These are phyloP conservation scores for Pseudogymnoascus sp. DNA, from an alignment of 2,329 filamentous ascomycete species.

Conservation along the genomic window DNA sequence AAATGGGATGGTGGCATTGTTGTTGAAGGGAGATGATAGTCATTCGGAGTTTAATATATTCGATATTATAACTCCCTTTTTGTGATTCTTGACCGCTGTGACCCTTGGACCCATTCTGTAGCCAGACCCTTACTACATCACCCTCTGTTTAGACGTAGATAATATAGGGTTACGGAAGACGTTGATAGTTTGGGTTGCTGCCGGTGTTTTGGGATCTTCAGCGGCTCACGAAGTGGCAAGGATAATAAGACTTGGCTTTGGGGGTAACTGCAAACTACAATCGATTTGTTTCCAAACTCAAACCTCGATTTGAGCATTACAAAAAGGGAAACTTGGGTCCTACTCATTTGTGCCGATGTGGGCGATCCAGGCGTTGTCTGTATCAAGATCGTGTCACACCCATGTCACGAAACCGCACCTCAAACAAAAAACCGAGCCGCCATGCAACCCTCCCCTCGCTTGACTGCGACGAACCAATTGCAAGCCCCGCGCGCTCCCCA, in stretches of 20 bases:
- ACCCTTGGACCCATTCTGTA: not conserved
- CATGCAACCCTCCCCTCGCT: not conserved
- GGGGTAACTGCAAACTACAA: not conserved
- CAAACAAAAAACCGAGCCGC: not conserved
- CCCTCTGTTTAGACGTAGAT: not conserved
- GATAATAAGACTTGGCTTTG: not conserved
- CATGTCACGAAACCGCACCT: conserved; percentile 3
- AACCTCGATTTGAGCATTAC: not conserved
- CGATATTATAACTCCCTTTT: not conserved
- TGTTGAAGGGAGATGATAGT: not conserved
- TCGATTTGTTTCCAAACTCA: conserved; percentile 2
- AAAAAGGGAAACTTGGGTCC: not conserved
- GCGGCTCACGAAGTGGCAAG: not conserved
- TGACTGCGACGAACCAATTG: not conserved
- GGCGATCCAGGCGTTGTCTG: not conserved
- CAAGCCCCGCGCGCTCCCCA: not conserved
- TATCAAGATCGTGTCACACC: conserved; percentile 3
- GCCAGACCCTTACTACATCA: not conserved
- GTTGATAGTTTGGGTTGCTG: not conserved
- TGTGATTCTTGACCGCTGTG: not conserved
- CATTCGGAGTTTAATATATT: conserved; percentile 6
- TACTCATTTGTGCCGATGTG: not conserved
- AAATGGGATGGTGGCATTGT: conserved; percentile 6
- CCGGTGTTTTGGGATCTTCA: not conserved
- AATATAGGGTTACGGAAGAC: not conserved